Evolutionary conservation across 129 eudicot species (phyloP), one percentile per base, ranked within the genome.

Genomic region (Glebionis coronaria): DNA sequence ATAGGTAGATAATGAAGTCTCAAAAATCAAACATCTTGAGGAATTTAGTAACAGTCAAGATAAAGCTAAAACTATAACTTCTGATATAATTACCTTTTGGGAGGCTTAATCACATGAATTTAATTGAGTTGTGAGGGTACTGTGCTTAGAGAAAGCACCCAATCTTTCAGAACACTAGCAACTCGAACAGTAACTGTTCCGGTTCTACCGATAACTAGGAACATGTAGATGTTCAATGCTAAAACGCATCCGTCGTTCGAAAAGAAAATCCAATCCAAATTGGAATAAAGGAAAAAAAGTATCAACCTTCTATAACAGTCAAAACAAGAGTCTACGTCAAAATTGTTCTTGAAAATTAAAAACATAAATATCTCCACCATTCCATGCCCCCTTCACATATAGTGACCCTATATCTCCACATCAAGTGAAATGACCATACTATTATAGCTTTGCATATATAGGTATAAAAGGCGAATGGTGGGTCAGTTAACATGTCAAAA

Each of bases 201-300:
- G 27, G 99, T 93, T 87, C 99, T 82, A 76, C 97, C 99, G 69
- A 93, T 93, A 38, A 89, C 99, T 77, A 89, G 80, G 82, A 93
- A 89, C 50, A 93, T 93, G 2, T 97, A 89, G 76, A 93, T 79
- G 76, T 93, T 93, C 76, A 93, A 82, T 40, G 92, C 95, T 72
- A 93, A 61, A 53, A 97, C 97, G 59, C 95, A 86, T n/a, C 86
- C 53, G 5, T 97, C 99, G 66, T 93, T 93, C 19, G 99, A 86
- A 84, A 93, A 86, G 79, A 93, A 93, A 79, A 87, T 93, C 99
- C 95, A 93, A 70, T 76, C 97, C 99, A 93, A 6, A n/a, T n/a
- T n/a, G 99, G 99, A 9, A 93, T 82, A 79, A 86, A 93, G 35
- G 18, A 73, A 68, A 81, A 7, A 19, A 5, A 55, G 23, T 20